phyloP scores from a whole-genome alignment of 192 early-diverging fungal species.

The Linnemannia exigua region DNA sequence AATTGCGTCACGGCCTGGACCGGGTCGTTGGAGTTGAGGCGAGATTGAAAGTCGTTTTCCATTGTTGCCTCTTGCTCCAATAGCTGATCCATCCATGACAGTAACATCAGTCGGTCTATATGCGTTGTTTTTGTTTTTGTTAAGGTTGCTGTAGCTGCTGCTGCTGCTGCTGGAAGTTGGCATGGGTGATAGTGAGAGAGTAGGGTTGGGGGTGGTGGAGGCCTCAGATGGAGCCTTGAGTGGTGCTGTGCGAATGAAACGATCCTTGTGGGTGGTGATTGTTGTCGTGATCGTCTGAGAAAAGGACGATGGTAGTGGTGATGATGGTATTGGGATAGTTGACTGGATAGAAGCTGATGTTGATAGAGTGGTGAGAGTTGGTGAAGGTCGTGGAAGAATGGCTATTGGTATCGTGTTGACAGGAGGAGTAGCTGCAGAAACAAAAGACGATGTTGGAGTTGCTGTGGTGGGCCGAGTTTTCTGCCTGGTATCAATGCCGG shows the following conservation, averaged over 20 bases:
- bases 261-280: neutral
- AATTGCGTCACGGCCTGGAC: neutral
- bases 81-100: neutral
- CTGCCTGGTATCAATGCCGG: neutral
- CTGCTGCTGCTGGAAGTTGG: neutral
- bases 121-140: neutral
- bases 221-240: neutral
- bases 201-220: neutral
- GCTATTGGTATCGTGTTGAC: neutral
- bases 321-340: neutral
- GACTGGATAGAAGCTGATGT: neutral
- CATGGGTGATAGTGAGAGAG: neutral
- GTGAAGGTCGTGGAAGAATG: neutral
- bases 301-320: neutral
- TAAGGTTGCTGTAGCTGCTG: no score
- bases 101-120: neutral
- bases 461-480: neutral
- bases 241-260: neutral
- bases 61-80: neutral
- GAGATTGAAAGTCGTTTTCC: neutral
- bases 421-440: neutral
- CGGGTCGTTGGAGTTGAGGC: slow-evolving; percentile 18
- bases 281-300: neutral
- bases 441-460: neutral
- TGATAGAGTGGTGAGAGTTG: neutral